Evolutionary conservation across 2,329 filamentous ascomycete species (phyloP).

Genomic region (Penicillium sclerotiorum): DNA sequence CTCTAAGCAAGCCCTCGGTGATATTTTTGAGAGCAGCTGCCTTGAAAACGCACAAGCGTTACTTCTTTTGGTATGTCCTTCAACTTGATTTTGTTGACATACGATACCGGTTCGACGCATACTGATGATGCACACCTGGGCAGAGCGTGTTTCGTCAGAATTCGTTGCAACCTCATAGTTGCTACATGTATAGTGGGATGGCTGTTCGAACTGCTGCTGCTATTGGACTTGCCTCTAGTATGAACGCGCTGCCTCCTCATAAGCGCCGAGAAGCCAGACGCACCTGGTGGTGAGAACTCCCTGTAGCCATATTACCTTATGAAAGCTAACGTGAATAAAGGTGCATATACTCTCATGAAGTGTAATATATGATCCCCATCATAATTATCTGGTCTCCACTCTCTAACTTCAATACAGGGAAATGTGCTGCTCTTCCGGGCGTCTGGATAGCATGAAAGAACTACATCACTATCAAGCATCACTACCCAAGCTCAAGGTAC

Average conservation of each 20-base stretch:
- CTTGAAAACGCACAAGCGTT: conserved; percentile 11
- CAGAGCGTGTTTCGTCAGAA: conserved; percentile 1
- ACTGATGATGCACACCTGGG: too few species aligned
- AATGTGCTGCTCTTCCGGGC: conserved; percentile 34
- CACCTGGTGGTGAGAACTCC: conserved; percentile 34
- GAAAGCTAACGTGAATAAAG: too few species aligned
- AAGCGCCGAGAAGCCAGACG: conserved; percentile 23
- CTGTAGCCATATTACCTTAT: too few species aligned
- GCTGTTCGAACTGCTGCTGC: conserved; percentile 37
- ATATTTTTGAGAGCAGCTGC: conserved; percentile 31
- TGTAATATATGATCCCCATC: too few species aligned
- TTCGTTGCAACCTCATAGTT: conserved; percentile 37
- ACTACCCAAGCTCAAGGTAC: conserved; percentile 22
- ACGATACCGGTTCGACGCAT: too few species aligned
- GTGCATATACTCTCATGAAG: conserved; percentile 1
- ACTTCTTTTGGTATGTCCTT: conserved; percentile 8
- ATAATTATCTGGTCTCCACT: too few species aligned
- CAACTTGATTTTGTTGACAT: too few species aligned
- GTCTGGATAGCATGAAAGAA: conserved; percentile 32
- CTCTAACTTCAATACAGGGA: conserved; percentile 19
- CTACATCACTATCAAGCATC: conserved; percentile 29
- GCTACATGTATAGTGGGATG: conserved; percentile 29
- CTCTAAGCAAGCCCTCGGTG: conserved; percentile 28
- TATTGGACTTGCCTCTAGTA: conserved; percentile 34
- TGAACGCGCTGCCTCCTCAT: conserved; percentile 20